Base-by-base conservation (phyloP, 345 rosid genomes). In the Populus davidiana region DNA sequence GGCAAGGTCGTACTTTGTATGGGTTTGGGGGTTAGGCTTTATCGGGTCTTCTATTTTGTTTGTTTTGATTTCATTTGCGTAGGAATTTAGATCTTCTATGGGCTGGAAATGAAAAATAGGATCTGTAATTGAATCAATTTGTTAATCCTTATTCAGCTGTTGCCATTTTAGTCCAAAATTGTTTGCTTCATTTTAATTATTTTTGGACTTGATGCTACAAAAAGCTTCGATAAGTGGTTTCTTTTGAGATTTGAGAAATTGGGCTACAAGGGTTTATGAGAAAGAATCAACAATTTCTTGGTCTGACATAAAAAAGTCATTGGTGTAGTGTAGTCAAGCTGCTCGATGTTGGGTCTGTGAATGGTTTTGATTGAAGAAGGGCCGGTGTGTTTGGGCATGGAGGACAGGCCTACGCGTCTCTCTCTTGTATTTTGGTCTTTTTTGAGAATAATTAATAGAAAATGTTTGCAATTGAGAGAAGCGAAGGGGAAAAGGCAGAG, bases 1-100 rank as follows among this genome's bases (percentile, higher is more conserved):
- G 72, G 72, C 72, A 69, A 39, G 72, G 72, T 7, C 72, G 72
- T n/a, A 69, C 72, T 7, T 16, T 69, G 31, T 69, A 69, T 25
- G 72, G 72, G 25, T 69, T 69, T 25, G 72, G 72, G 25, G 72
- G 72, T 38, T 69, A 25, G 44, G 25, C 1, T n/a, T n/a, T 69
- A 18, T 1, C 13, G 44, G 12, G 21, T 67, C 6, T 7, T 0
- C 21, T 23, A 25, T 20, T 39, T 4, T 12, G 17, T 2, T 38
- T 21, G 17, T 38, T 5, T 1, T 23, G 27, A 0, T 23, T 69
- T 43, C 2, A 13, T 21, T 38, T 38, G 41, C 2, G 0, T 5
- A 17, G 70, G 0, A 56, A 56, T 9, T 1, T 23, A n/a, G 0
- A 10, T 56, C 14, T 56, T 3, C 0, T 9, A 12, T 36, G 38